Percentiles rank a stretch among this genome's conserved stretches.
phyloP scores from a whole-genome alignment of 805 yeast species.

The Ogataea methylovora region DNA sequence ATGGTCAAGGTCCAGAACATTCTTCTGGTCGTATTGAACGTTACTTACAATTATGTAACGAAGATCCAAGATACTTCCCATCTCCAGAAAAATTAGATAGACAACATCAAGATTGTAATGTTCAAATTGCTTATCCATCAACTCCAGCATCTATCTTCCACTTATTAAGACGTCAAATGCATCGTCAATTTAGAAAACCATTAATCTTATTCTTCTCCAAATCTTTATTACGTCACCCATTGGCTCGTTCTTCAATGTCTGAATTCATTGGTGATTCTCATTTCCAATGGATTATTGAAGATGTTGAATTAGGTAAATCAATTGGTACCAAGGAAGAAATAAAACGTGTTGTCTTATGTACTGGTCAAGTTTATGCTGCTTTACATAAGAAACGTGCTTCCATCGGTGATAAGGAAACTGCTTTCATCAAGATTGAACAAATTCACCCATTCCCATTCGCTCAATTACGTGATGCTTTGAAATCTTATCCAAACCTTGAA shows the following conservation, averaged over 20 bases:
- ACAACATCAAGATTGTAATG: slow-evolving; percentile 98
- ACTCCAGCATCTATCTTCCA: slow-evolving; percentile 98
- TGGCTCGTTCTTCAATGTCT: slow-evolving; percentile 76
- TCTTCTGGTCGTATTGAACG: slow-evolving; percentile 97
- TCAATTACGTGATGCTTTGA: slow-evolving; percentile 77
- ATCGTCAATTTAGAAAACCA: slow-evolving; percentile 96
- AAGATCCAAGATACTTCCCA: slow-evolving; percentile 94
- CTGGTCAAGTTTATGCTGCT: slow-evolving; percentile 95
- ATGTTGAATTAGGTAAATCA: slow-evolving; percentile 72
- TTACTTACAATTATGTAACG: slow-evolving; percentile 91
- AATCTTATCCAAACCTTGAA: slow-evolving; percentile 71
- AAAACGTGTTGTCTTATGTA: slow-evolving; percentile 74
- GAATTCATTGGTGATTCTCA: slow-evolving; percentile 90
- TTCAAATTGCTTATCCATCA: slow-evolving; percentile 97
- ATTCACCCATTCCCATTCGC: slow-evolving; percentile 98
- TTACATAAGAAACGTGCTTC: slow-evolving; percentile 82
- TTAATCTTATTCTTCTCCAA: slow-evolving; percentile 84
- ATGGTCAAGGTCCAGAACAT: slow-evolving; percentile 99
- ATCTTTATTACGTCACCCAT: slow-evolving; percentile 91
- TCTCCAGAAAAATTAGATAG: slow-evolving; percentile 79
- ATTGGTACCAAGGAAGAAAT: slow-evolving; percentile 76
- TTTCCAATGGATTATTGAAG: slow-evolving; percentile 96
- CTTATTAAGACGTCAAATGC: slow-evolving; percentile 96
- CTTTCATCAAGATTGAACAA: slow-evolving; percentile 87
- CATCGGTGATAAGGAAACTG: slow-evolving; percentile 72